phyloP scores from a whole-genome alignment of 192 early-diverging fungal species.

The Haplosporangium gracile region DNA sequence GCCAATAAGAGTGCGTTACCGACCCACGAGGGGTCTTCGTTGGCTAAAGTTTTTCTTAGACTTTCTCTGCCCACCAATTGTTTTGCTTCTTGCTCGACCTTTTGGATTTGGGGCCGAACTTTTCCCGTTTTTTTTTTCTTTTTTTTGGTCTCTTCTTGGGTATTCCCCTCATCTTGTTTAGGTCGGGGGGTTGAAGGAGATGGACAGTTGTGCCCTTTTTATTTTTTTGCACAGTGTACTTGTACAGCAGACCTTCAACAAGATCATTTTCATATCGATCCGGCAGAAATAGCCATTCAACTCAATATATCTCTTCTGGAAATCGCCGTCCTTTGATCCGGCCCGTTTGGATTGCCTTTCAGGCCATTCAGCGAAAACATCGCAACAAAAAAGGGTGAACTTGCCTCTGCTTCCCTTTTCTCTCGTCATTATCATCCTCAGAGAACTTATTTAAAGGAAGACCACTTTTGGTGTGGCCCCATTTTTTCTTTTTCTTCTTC shows the following conservation, averaged over 20 bases:
- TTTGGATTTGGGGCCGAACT: neutral
- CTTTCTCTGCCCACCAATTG: neutral
- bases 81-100: neutral
- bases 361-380: neutral
- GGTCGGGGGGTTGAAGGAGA: neutral
- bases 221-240: neutral
- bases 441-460: neutral
- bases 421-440: neutral
- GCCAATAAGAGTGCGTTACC: conserved; percentile 1
- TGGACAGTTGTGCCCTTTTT: neutral
- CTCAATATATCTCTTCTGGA: neutral
- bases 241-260: neutral
- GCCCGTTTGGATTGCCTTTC: neutral
- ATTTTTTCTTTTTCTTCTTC: neutral
- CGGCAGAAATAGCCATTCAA: neutral
- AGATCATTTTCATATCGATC: neutral
- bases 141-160: neutral
- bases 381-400: neutral
- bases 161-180: neutral
- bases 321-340: conserved; percentile 1
- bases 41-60: conserved; percentile 7
- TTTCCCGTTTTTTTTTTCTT: neutral
- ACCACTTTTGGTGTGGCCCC: neutral
- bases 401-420: neutral
- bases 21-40: neutral